A percentile compares a stretch with the other conserved stretches of the same genome.
phyloP scores from a whole-genome alignment of 2,329 filamentous ascomycete species.

The Aureobasidium namibiae region DNA sequence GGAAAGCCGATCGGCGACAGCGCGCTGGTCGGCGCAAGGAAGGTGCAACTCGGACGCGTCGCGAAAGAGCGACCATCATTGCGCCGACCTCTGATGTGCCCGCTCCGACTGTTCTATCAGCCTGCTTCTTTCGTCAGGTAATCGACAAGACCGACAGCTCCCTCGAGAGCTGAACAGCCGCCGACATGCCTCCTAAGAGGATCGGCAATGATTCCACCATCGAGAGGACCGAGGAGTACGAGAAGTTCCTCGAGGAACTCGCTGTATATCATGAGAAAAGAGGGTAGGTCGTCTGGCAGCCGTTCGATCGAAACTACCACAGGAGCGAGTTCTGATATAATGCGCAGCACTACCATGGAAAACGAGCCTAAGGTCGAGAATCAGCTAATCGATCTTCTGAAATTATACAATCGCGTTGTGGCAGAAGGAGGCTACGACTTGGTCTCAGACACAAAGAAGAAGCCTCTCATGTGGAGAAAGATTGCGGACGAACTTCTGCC shows the following conservation, averaged over 20 bases:
- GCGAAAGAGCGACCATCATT: background rate
- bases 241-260: constrained; percentile 68
- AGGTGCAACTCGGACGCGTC: constrained; percentile 1
- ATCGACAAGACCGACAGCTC: background rate
- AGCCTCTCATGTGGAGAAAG: constrained; percentile 79
- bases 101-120: background rate
- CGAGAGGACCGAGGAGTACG: constrained; percentile 55
- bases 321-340: constrained; percentile 8
- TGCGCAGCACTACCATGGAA: constrained; percentile 59
- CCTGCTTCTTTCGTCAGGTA: background rate
- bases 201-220: constrained; percentile 34
- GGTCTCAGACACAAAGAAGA: constrained; percentile 55
- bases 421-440: constrained; percentile 78
- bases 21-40: background rate
- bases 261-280: constrained; percentile 68
- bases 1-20: background rate
- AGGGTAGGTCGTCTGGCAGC: constrained; percentile 43
- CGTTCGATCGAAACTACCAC: background rate
- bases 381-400: constrained; percentile 66
- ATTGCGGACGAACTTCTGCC: constrained; percentile 70
- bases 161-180: background rate
- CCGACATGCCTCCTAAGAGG: constrained; percentile 19
- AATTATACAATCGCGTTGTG: constrained; percentile 70
- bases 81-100: constrained; percentile 1
- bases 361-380: constrained; percentile 72